Base-by-base conservation (phyloP, 805 yeast genomes). In the Saturnispora diversa region DNA sequence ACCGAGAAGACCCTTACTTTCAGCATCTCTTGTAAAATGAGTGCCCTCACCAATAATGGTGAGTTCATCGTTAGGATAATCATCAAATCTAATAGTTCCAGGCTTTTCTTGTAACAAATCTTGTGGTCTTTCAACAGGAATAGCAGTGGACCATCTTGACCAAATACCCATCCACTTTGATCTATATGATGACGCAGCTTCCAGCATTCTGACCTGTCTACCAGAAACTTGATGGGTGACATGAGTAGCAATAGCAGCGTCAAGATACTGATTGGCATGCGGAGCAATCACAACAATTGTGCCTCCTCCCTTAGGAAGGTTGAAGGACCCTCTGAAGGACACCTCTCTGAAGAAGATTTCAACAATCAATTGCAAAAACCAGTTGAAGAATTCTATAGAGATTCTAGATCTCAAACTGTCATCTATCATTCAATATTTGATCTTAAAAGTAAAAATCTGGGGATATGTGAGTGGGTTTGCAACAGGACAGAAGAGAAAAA, bases 221-320 rank as follows among this genome's bases (percentile, higher is more conserved):
- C 77, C 72, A 2, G 82, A 71, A 43, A 75, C 77, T 37, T 67
- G 65, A 50, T 78, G 72, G 16, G 84, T 84, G 49, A 81, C 84
- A 34, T 80, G 75, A 73, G 84, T 77, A 24, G 85, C 66, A 36
- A 92, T 68, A 20, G 87, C 75, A 5, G 65, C 66, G 50, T 74
- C 81, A 26, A 83, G 77, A 47, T 83, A 84, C 53, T 85, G 95
- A 55, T 85, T 85, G n/a, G 95, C 94, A 64, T 90, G 98, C 2
- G 97, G 97, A 2, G 96, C 98, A 9, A 92, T 94, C 26, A 92
- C 97, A 47, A 92, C 80, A 40, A 90, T 81, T 7, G 87, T 80
- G 0, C 97, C 90, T 0, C 96, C 97, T 8, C 70, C 60, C 23
- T 71, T 67, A 1, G 82, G 81, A 25, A 75, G 51, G 41, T 74